phyloP scores from a whole-genome alignment of 192 early-diverging fungal species.

The Coemansia sp. region DNA sequence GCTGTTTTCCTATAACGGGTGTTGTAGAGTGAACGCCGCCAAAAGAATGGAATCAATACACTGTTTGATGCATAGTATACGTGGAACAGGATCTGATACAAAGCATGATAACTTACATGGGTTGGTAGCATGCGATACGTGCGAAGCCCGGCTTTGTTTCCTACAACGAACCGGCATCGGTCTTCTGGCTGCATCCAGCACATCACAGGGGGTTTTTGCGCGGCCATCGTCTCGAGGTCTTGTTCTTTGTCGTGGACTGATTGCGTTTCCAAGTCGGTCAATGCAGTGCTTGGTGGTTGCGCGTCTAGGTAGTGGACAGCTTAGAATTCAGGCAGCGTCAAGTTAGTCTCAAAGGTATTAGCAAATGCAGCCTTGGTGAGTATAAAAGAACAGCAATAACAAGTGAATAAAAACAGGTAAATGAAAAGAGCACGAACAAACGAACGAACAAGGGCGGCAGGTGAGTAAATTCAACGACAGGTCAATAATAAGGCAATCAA shows the following conservation, averaged over 20 bases:
- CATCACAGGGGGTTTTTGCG: conserved; percentile 18
- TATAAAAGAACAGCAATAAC: neutral
- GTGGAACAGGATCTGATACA: neutral
- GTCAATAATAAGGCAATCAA: neutral
- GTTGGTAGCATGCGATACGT: conserved; percentile 23
- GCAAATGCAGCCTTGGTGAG: neutral
- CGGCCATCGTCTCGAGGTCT: neutral
- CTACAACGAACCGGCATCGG: conserved; percentile 28
- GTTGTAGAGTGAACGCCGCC: too few species aligned
- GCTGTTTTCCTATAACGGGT: conserved; percentile 7
- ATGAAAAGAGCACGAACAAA: neutral
- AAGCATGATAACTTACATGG: conserved; percentile 14
- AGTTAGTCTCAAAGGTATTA: neutral
- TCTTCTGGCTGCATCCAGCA: conserved; percentile 47
- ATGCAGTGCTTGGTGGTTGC: neutral
- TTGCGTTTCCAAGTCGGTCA: neutral
- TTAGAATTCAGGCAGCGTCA: neutral
- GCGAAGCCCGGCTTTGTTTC: conserved; percentile 30
- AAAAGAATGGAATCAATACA: too few species aligned
- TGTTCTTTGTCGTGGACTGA: neutral
- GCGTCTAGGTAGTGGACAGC: neutral
- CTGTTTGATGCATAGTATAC: too few species aligned
- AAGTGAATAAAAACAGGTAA: neutral
- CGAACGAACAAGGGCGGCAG: too few species aligned
- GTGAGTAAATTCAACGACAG: neutral